Base-by-base conservation (phyloP, 1,284 basidiomycete genomes). In the Butyriboletus appendiculatus region DNA sequence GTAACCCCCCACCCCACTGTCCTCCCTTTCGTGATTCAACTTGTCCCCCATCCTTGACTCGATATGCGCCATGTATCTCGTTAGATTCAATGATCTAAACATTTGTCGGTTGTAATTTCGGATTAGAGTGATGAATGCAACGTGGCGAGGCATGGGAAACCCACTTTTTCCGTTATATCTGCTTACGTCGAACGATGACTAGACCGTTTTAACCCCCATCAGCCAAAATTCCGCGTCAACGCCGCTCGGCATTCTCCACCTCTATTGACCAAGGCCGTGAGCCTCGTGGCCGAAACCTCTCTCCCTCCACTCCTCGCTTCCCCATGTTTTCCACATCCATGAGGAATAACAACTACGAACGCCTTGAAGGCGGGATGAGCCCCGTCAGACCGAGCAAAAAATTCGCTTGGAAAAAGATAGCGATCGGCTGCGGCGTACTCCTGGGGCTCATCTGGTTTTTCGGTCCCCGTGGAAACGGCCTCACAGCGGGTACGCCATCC, bases 341-440 rank as follows among this genome's bases (percentile, higher is more conserved):
- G 4, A 70, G 78, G 34, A 81, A 71, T 60, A 74, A 70, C 60
- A 78, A 79, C 65, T 88, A 86, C 66, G 85, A 87, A 52, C 77
- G 84, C 37, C 75, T 88, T 37, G 86, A 88, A 66, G 60, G 78
- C 40, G 86, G 85, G 12, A 76, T 83, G 69, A 82, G 81, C 10
- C 75, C 79, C 6, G 67, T 70, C 54, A 73, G 76, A 20, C 54
- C 63, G 28, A 57, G 62, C 38, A 70, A 65, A 50, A 72, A 65
- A 56, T 74, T 79, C 47, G 71, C 72, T n/a, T 90, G 88, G 88
- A 88, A 83, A 70, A 86, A 82, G 72, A 78, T 87, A 52, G 81
- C 78, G 2, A 68, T 88, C 12, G 83, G 75, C 3, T 83, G 80
- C 46, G 75, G 67, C 3, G 67, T 82, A 0, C 66, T 88, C 41